Conservation (phyloP, 2,329 filamentous ascomycete genomes). For the Conoideocrella luteorostrata region DNA sequence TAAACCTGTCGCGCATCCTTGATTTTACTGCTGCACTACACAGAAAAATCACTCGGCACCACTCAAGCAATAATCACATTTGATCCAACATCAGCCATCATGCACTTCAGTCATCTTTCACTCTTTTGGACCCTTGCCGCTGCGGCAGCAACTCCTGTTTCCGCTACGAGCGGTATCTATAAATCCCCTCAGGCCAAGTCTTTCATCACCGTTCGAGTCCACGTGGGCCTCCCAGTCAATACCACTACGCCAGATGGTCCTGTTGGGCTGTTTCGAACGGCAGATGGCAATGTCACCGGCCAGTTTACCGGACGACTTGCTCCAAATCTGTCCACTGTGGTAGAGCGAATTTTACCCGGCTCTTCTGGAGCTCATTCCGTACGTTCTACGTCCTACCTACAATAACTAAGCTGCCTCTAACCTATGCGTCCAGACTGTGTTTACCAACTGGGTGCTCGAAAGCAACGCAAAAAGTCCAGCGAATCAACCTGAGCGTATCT, state of each 20-base stretch:
- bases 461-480: not conserved
- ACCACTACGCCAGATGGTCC: not conserved
- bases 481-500: not conserved
- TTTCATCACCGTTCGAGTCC: not conserved
- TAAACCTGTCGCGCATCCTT: too few species aligned
- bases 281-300: not conserved
- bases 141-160: too few species aligned
- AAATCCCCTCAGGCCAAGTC: not conserved
- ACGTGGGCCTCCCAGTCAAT: not conserved
- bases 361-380: not conserved
- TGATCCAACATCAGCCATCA: too few species aligned
- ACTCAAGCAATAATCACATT: too few species aligned
- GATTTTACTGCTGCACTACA: too few species aligned
- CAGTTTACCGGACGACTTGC: not conserved
- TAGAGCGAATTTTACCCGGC: not conserved
- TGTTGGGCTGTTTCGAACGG: not conserved
- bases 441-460: not conserved
- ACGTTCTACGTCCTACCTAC: not conserved
- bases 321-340: not conserved
- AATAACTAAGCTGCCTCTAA: too few species aligned
- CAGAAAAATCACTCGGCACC: too few species aligned
- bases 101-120: too few species aligned
- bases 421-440: too few species aligned
- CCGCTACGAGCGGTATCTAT: not conserved
- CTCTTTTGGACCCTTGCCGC: too few species aligned